Percentiles rank a stretch among this genome's conserved stretches.
Evolutionary conservation across 805 yeast species (phyloP).

Genomic region (Lachancea thermotolerans): DNA sequence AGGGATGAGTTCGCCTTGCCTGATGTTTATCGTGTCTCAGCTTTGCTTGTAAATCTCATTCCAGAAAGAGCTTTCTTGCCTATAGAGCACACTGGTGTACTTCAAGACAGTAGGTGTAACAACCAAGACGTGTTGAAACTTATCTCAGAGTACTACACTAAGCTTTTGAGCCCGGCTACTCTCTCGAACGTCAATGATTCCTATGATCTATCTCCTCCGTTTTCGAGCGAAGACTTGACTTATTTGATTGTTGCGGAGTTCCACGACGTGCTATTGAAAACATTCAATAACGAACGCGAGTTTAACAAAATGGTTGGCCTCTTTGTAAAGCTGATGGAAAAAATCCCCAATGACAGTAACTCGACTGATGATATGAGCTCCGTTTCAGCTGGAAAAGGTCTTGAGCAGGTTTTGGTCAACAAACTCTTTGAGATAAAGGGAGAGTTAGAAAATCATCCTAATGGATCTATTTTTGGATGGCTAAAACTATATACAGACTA

Average conservation of each 20-base stretch:
- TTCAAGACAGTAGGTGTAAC: conserved; percentile 9
- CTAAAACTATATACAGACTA: conserved; percentile 28
- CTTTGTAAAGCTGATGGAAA: conserved; percentile 35
- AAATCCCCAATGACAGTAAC: conserved; percentile 34
- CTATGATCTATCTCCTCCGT: conserved; percentile 32
- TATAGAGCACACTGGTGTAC: conserved; percentile 35
- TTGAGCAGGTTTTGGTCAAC: neutral
- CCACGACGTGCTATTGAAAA: conserved; percentile 22
- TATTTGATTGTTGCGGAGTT: conserved; percentile 33
- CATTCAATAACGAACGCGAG: conserved; percentile 15
- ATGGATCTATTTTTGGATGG: conserved; percentile 23
- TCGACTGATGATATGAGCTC: neutral
- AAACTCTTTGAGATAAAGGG: conserved; percentile 18
- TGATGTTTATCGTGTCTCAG: conserved; percentile 38
- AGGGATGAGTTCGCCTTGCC: conserved; percentile 10
- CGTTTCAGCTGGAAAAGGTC: too few relatives aligned
- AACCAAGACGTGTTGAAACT: conserved; percentile 20
- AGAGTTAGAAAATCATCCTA: conserved; percentile 9
- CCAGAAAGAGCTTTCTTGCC: conserved; percentile 63
- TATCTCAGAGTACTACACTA: conserved; percentile 33
- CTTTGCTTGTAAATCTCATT: conserved; percentile 42
- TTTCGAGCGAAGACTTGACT: conserved; percentile 39
- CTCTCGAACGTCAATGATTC: conserved; percentile 9
- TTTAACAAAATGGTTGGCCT: conserved; percentile 33
- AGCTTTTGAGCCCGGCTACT: conserved; percentile 15